A percentile compares a stretch with the other conserved stretches of the same genome.
These are phyloP conservation scores for Hypomontagnella submonticulosa DNA, from an alignment of 495 filamentous ascomycete genomes.

Conservation along the genomic window DNA sequence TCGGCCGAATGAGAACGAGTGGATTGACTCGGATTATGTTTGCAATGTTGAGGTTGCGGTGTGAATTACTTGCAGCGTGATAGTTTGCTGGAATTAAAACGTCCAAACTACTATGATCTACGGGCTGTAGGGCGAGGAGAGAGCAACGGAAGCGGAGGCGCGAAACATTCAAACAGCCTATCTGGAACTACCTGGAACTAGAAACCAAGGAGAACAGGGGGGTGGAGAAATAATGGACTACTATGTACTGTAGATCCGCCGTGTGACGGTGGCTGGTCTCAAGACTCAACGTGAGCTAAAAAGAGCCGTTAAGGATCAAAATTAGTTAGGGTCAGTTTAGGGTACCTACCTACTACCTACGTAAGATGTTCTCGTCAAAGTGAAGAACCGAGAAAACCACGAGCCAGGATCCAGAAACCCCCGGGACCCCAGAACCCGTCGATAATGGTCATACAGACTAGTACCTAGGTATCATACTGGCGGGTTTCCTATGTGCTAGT, in stretches of 20 bases:
- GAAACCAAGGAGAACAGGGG: slow-evolving; percentile 8
- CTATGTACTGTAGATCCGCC: slow-evolving; percentile 2
- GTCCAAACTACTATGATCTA: slow-evolving; percentile 9
- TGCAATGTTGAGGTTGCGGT: slow-evolving; percentile 12
- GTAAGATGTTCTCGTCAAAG: too few species aligned
- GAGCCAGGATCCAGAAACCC: too few species aligned
- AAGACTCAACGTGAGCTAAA: slow-evolving; percentile 3
- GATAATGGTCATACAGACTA: too few species aligned
- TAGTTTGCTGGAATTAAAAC: slow-evolving; percentile 20
- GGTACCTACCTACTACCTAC: too few species aligned
- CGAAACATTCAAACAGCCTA: slow-evolving; percentile 31
- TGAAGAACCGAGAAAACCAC: too few species aligned
- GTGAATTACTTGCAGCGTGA: slow-evolving; percentile 5
- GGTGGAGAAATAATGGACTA: slow-evolving; percentile 31
- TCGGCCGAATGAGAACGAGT: slow-evolving; percentile 12
- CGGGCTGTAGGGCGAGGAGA: slow-evolving; percentile 12
- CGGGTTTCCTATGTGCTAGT: background rate
- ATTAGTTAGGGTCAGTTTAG: background rate
- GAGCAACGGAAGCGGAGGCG: slow-evolving; percentile 28
- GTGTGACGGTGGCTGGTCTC: slow-evolving; percentile 24
- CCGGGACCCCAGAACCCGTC: too few species aligned
- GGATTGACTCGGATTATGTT: slow-evolving; percentile 12
- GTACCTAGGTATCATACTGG: too few species aligned
- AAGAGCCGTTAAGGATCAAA: background rate
- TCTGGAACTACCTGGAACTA: slow-evolving; percentile 11